phyloP scores from a whole-genome alignment of 768 basidiomycete species.

The Cyclocybe cylindracea region DNA sequence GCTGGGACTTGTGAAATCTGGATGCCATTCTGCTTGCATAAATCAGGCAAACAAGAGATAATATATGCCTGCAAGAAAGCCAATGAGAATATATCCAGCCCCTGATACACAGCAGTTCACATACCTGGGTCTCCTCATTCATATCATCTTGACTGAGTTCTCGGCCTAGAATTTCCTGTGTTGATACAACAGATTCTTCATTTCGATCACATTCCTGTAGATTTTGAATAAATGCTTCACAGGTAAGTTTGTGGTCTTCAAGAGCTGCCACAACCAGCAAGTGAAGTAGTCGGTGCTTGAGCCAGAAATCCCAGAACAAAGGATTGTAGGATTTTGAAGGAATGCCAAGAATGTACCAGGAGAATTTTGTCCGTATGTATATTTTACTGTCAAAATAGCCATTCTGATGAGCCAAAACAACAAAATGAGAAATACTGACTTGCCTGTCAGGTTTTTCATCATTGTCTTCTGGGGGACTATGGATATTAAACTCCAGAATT shows the following conservation, averaged over 20 bases:
- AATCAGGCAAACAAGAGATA: slow-evolving; percentile 34
- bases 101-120: slow-evolving; percentile 16
- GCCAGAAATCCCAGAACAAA: slow-evolving; percentile 50
- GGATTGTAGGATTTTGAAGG: slow-evolving; percentile 48
- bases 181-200: slow-evolving; percentile 29
- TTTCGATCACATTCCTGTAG: slow-evolving; percentile 28
- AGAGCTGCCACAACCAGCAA: slow-evolving; percentile 42
- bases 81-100: not conserved
- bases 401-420: not conserved
- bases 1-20: slow-evolving; percentile 43
- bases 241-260: slow-evolving; percentile 33
- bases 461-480: slow-evolving; percentile 9
- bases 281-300: slow-evolving; percentile 50
- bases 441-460: slow-evolving; percentile 46
- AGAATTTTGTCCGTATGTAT: slow-evolving; percentile 59
- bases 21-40: slow-evolving; percentile 26
- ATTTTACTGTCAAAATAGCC: slow-evolving; percentile 45
- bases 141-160: slow-evolving; percentile 43
- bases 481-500: slow-evolving; percentile 11
- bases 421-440: slow-evolving; percentile 13
- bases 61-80: slow-evolving; percentile 42
- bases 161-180: slow-evolving; percentile 43
- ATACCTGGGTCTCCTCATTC: slow-evolving; percentile 46
- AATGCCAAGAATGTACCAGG: slow-evolving; percentile 69
- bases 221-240: slow-evolving; percentile 36